These are phyloP conservation scores for Alloascoidea hylecoeti DNA, from an alignment of 805 yeast species.

Conservation along the genomic window DNA sequence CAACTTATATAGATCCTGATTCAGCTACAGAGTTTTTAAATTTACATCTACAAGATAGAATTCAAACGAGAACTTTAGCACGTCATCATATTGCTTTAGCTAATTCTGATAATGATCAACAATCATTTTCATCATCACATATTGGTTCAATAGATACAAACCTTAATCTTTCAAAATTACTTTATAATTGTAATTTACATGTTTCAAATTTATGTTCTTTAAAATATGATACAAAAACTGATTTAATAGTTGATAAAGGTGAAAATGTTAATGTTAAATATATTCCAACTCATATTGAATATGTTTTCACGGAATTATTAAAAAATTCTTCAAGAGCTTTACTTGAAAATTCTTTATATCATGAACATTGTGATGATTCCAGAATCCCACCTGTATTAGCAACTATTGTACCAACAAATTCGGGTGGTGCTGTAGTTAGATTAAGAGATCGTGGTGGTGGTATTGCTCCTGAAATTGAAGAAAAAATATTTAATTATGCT, in stretches of 20 bases:
- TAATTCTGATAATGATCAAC: conserved; percentile 24
- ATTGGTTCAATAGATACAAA: conserved; percentile 57
- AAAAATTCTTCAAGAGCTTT: conserved; percentile 85
- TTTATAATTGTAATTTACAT: conserved; percentile 51
- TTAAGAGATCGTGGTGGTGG: conserved; percentile 87
- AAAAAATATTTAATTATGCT: conserved; percentile 71
- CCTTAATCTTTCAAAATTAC: conserved; percentile 46
- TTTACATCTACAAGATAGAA: conserved; percentile 68
- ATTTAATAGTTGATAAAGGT: conserved; percentile 42
- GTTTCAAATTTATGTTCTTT: conserved; percentile 75
- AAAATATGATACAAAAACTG: conserved; percentile 69
- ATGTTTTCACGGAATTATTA: conserved; percentile 72
- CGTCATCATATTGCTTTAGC: conserved; percentile 71
- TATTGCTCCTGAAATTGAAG: conserved; percentile 50
- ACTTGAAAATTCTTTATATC: conserved; percentile 52
- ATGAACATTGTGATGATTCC: conserved; percentile 6
- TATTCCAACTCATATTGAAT: conserved; percentile 78
- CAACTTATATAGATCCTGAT: conserved; percentile 25
- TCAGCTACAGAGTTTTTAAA: conserved; percentile 54
- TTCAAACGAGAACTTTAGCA: conserved; percentile 74
- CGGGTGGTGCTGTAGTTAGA: conserved; percentile 55
- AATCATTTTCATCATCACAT: too few species aligned
- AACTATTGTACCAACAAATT: conserved; percentile 27
- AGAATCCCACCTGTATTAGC: conserved; percentile 26
- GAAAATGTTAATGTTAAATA: conserved; percentile 57